phyloP scores from a whole-genome alignment of 768 basidiomycete species.

The Agrocybe praecox region DNA sequence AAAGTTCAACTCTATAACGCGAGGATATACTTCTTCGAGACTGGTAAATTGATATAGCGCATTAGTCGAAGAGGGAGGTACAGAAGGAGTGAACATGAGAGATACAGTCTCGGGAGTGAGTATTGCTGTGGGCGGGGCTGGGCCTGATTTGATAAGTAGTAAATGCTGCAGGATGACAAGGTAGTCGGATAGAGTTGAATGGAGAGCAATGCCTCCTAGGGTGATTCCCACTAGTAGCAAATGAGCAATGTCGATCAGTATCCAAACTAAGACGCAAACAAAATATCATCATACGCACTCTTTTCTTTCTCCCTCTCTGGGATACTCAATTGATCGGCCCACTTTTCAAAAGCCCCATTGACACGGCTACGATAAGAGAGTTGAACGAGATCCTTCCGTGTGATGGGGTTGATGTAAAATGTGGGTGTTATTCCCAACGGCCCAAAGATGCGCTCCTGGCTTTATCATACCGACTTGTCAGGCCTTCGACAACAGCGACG shows the following conservation, averaged over 20 bases:
- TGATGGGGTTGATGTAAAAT: constrained; percentile 28
- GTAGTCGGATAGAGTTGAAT: constrained; percentile 29
- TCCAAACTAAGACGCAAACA: too few relatives aligned
- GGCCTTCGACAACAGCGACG: too few relatives aligned
- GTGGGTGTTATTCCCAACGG: constrained; percentile 31
- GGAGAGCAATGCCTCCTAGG: constrained; percentile 32
- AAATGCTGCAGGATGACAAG: constrained; percentile 33
- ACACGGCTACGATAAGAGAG: constrained; percentile 21
- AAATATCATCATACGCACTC: constrained; percentile 12
- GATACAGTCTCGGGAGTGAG: constrained; percentile 17
- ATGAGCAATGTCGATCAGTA: too few relatives aligned
- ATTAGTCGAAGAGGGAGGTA: background rate
- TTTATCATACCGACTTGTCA: too few relatives aligned
- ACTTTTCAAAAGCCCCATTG: constrained; percentile 21
- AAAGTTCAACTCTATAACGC: constrained; percentile 21
- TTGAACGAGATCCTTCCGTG: constrained; percentile 20
- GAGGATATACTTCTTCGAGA: background rate
- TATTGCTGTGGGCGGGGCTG: constrained; percentile 13
- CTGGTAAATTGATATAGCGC: constrained; percentile 11
- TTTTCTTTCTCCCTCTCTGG: constrained; percentile 27
- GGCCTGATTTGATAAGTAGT: constrained; percentile 24
- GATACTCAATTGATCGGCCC: constrained; percentile 19
- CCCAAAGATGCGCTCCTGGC: constrained; percentile 33
- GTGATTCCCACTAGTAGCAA: constrained; percentile 23
- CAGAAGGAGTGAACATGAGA: constrained; percentile 21